Evolutionary conservation across 2,329 filamentous ascomycete species (phyloP).

Genomic region (Alternaria alternata): DNA sequence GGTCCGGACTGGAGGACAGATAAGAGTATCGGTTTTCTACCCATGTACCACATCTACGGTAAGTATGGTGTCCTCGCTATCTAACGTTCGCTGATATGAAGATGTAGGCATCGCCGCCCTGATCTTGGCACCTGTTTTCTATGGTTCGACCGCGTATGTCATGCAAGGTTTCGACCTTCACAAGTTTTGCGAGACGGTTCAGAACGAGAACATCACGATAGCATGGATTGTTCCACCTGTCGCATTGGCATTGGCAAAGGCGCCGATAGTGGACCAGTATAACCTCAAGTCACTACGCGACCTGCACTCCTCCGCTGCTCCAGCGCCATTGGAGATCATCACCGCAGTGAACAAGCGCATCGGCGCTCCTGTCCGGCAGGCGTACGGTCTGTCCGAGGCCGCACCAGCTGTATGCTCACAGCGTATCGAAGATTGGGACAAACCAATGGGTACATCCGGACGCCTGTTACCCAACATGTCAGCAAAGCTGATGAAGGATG

Average conservation of each 20-base stretch:
- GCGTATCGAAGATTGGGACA: conserved; percentile 32
- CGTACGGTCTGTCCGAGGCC: background rate
- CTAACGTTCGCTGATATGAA: background rate
- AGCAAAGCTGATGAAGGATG: conserved; percentile 25
- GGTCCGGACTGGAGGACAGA: conserved; percentile 30
- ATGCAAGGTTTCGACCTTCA: background rate
- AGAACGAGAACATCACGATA: background rate
- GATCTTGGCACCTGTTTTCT: background rate
- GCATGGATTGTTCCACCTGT: background rate
- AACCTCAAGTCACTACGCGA: background rate
- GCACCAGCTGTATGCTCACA: background rate
- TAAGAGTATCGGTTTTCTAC: conserved; percentile 54
- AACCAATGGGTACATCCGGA: conserved; percentile 50
- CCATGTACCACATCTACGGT: conserved; percentile 55
- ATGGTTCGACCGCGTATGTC: background rate
- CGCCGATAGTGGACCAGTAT: background rate
- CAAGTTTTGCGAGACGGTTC: background rate
- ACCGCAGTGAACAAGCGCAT: background rate
- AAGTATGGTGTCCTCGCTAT: conserved; percentile 39
- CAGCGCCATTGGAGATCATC: background rate
- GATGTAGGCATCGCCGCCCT: background rate
- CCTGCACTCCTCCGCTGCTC: background rate
- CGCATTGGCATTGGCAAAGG: background rate
- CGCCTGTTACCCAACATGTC: conserved; percentile 47
- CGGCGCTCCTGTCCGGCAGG: background rate